phyloP scores from a whole-genome alignment of 1,284 basidiomycete genomes.

The Caloboletus firmus region DNA sequence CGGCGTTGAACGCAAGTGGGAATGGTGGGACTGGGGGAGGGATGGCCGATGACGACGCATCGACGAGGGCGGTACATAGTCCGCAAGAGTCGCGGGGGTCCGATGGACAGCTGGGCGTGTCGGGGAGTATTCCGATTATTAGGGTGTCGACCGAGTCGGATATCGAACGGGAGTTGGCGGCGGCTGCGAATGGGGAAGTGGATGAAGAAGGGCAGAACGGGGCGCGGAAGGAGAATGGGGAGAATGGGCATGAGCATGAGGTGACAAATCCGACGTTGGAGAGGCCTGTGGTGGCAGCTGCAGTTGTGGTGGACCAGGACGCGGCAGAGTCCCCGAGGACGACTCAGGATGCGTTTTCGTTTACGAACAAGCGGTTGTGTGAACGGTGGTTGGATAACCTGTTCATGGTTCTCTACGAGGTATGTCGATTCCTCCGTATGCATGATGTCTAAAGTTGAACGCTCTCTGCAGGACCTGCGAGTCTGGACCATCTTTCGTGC shows the following conservation, averaged over 20 bases:
- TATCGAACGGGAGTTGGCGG: constrained; percentile 36
- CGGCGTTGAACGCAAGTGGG: constrained; percentile 26
- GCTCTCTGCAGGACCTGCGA: constrained; percentile 73
- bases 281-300: constrained; percentile 62
- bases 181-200: constrained; percentile 36
- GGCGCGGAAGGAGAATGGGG: constrained; percentile 4
- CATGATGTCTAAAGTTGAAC: not conserved
- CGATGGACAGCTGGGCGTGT: constrained; percentile 26
- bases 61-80: constrained; percentile 58
- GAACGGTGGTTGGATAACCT: constrained; percentile 98
- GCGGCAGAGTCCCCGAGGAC: constrained; percentile 37
- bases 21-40: not conserved
- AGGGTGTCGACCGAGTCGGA: constrained; percentile 64
- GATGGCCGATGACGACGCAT: constrained; percentile 70
- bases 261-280: constrained; percentile 44
- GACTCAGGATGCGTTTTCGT: constrained; percentile 74
- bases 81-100: constrained; percentile 26
- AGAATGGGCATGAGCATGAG: constrained; percentile 8
- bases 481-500: constrained; percentile 99
- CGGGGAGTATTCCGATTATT: constrained; percentile 75
- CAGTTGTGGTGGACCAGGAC: constrained; percentile 37
- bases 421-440: constrained; percentile 30
- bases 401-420: constrained; percentile 98
- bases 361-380: constrained; percentile 95
- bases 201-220: constrained; percentile 13